A percentile compares a stretch with the other conserved stretches of the same genome.
Conservation (phyloP, 1,284 basidiomycete genomes). For the Cystobasidiaceae sp. region DNA sequence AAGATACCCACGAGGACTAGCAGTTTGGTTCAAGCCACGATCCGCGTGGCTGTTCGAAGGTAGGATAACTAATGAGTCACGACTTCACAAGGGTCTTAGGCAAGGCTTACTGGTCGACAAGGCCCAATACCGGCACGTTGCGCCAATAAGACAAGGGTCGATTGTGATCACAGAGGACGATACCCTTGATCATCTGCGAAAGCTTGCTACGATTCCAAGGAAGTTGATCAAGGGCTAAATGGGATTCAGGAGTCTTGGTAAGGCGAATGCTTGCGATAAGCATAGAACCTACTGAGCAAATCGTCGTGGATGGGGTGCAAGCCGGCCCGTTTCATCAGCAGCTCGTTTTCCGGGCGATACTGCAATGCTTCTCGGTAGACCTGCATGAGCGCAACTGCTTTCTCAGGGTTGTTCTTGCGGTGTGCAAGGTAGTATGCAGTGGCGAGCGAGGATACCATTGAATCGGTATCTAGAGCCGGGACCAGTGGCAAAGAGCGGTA, state of each 20-base stretch:
- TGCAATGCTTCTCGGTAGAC: slow-evolving; percentile 41
- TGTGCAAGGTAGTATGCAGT: slow-evolving; percentile 44
- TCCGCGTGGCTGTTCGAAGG: slow-evolving; percentile 35
- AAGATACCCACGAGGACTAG: slow-evolving; percentile 29
- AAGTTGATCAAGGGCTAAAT: slow-evolving; percentile 42
- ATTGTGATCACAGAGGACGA: slow-evolving; percentile 44
- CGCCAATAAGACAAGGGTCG: slow-evolving; percentile 38
- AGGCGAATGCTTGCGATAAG: too few species aligned
- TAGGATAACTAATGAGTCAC: too few species aligned
- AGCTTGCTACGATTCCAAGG: slow-evolving; percentile 38
- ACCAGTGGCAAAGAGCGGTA: too few species aligned
- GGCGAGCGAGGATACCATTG: slow-evolving; percentile 41
- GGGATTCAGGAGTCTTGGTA: too few species aligned
- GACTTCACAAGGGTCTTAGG: too few species aligned
- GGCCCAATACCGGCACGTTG: slow-evolving; percentile 36
- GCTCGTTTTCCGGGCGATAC: slow-evolving; percentile 43
- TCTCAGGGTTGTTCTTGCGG: slow-evolving; percentile 25
- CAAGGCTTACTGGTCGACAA: slow-evolving; percentile 42
- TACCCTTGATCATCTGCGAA: slow-evolving; percentile 36
- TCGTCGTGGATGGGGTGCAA: slow-evolving; percentile 43
- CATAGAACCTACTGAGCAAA: slow-evolving; percentile 41
- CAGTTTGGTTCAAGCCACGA: slow-evolving; percentile 38
- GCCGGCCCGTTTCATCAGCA: slow-evolving; percentile 39
- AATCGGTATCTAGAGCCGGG: slow-evolving; percentile 38
- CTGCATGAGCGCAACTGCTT: slow-evolving; percentile 42